Evolutionary conservation across 306 rosid genomes (phyloP).

Genomic region (Cucumis melo): DNA sequence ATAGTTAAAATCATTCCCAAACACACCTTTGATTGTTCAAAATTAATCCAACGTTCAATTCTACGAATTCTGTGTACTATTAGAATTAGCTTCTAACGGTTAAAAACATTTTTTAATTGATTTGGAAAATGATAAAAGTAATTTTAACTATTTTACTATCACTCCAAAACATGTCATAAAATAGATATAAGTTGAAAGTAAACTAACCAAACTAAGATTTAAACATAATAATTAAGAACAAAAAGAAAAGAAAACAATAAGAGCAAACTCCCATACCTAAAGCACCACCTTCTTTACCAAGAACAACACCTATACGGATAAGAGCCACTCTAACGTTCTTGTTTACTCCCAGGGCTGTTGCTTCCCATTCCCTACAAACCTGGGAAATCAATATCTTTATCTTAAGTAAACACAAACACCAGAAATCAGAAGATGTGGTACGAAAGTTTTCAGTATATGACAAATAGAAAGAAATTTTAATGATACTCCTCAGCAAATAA

Average conservation of each 20-base stretch:
- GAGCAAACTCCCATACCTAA: constrained; percentile 37
- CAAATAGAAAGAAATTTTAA: not conserved
- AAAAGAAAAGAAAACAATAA: not conserved
- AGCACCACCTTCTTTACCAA: constrained; percentile 98
- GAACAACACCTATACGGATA: constrained; percentile 94
- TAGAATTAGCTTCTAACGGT: too few relatives aligned
- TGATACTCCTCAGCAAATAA: not conserved
- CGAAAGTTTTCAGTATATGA: not conserved
- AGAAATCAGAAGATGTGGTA: not conserved
- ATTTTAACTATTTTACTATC: too few relatives aligned
- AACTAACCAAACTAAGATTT: not conserved
- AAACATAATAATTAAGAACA: too few relatives aligned
- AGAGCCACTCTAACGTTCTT: constrained; percentile 68
- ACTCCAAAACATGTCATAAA: too few relatives aligned
- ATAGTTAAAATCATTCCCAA: too few relatives aligned
- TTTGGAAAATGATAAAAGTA: too few relatives aligned
- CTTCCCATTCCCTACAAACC: constrained; percentile 99
- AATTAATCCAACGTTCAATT: too few relatives aligned
- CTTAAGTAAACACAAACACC: not conserved
- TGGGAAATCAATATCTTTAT: constrained; percentile 15
- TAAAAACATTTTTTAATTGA: too few relatives aligned
- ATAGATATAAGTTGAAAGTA: not conserved
- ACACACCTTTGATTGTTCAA: too few relatives aligned
- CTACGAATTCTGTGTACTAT: too few relatives aligned
- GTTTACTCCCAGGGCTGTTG: constrained; percentile 54